Evolutionary conservation across 2,329 filamentous ascomycete species (phyloP).

Genomic region (Fusarium illudens): DNA sequence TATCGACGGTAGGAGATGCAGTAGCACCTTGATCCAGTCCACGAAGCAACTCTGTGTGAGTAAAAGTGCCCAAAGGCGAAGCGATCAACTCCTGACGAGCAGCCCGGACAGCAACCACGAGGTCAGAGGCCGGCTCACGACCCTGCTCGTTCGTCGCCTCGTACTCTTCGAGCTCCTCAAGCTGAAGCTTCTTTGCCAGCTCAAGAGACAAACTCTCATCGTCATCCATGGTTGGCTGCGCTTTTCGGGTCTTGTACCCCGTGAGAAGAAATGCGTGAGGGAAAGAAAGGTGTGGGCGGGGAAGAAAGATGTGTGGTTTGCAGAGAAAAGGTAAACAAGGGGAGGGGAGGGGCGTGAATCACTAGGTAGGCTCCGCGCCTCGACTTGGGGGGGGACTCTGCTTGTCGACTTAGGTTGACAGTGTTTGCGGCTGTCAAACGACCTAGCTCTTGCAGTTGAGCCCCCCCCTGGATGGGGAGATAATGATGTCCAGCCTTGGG

Average conservation of each 20-base stretch:
- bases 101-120: neutral
- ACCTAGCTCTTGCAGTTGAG: too few relatives aligned
- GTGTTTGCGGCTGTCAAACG: neutral
- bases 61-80: neutral
- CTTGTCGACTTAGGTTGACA: neutral
- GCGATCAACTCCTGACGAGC: neutral
- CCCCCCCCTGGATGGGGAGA: neutral
- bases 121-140: neutral
- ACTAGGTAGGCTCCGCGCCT: too few relatives aligned
- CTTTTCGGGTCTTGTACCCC: neutral
- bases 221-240: neutral
- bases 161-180: neutral
- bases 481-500: neutral
- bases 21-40: neutral
- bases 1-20: neutral
- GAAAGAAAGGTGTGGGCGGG: neutral
- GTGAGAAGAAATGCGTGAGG: neutral
- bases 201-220: neutral
- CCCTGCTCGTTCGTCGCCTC: neutral
- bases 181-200: neutral
- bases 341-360: neutral
- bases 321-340: neutral
- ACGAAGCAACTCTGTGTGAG: neutral
- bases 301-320: neutral
- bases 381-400: neutral